Percentiles rank a stretch among this genome's conserved stretches.
Conservation (phyloP, 495 filamentous ascomycete species). For the Xeromyces bisporus region DNA sequence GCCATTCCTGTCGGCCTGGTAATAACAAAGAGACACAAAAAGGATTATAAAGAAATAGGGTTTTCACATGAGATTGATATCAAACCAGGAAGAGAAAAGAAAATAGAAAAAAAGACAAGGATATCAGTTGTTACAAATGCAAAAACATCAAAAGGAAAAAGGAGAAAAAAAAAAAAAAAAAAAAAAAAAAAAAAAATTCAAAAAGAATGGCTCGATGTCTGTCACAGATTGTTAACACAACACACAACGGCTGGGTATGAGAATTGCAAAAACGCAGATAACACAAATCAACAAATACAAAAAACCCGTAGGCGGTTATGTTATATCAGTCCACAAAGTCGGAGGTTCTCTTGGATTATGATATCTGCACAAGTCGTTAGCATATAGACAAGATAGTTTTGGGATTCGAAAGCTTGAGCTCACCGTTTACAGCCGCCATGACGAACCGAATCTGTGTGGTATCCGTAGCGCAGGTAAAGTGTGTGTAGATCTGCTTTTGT, state of each 20-base stretch:
- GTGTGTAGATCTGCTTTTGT: conserved; percentile 98
- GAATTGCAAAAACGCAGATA: conserved; percentile 14
- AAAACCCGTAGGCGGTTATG: no score
- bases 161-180: background rate
- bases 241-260: conserved; percentile 5
- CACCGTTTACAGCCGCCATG: conserved; percentile 99
- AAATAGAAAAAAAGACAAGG: conserved; percentile 20
- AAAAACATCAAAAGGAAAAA: conserved; percentile 2
- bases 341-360: conserved; percentile 99
- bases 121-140: conserved; percentile 26
- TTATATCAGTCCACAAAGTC: conserved; percentile 96
- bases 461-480: conserved; percentile 97
- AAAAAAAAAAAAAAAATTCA: background rate
- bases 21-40: conserved; percentile 22
- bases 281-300: no score
- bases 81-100: conserved; percentile 10
- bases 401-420: conserved; percentile 11
- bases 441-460: conserved; percentile 98
- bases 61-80: conserved; percentile 23
- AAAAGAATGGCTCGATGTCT: no score
- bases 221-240: no score
- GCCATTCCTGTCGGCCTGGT: no score
- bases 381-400: background rate
- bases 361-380: conserved; percentile 47
- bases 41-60: conserved; percentile 16